Evolutionary conservation across 208 protist species (phyloP), one percentile per base, ranked within the genome.

Genomic region (Angomonas deanei): DNA sequence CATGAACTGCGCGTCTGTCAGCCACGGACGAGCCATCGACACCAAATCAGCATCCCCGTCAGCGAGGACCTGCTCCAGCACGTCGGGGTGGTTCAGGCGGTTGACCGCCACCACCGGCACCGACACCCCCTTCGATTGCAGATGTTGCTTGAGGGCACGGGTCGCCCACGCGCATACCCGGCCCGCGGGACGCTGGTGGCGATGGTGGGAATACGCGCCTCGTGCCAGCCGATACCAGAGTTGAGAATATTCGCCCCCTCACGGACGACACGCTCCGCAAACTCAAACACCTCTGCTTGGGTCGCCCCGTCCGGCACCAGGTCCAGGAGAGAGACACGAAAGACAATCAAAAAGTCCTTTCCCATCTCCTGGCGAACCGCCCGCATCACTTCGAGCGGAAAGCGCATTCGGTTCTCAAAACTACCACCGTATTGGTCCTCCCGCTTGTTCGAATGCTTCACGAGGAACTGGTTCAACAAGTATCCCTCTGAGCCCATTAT

Each of bases 171-270:
- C 73, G 78, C n/a, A n/a, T 82, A 93, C 56, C 68, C 83, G 65
- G 65, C 82, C n/a, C 85, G 62, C 31, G 88, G 88, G 15, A 94
- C 88, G 34, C 56, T 79, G 11, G 90, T 91, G 33, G 86, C 87
- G 75, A 96, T 94, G 30, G 87, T 96, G 13, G 87, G 90, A 38
- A 96, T 72, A 57, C 90, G 80, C 34, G 87, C 86, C 69, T 96
- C 90, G 73, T 96, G 90, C 86, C 90, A 96, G 39, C 90, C 89
- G 58, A 93, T 92, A 62, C 86, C 91, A 13, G 79, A 92, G 79
- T 96, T 96, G 64, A 96, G 83, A 70, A 96, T 88, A 60, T 83
- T 71, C 5, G 77, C 86, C 13, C 88, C 88, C 47, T 56, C 73
- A 26, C 62, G 60, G 36, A 80, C 70, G 34, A 93, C 72, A 32